Percentiles rank a stretch among this genome's conserved stretches.
These are phyloP conservation scores for Corynascus novoguineensis DNA, from an alignment of 495 filamentous ascomycete genomes.

Conservation along the genomic window DNA sequence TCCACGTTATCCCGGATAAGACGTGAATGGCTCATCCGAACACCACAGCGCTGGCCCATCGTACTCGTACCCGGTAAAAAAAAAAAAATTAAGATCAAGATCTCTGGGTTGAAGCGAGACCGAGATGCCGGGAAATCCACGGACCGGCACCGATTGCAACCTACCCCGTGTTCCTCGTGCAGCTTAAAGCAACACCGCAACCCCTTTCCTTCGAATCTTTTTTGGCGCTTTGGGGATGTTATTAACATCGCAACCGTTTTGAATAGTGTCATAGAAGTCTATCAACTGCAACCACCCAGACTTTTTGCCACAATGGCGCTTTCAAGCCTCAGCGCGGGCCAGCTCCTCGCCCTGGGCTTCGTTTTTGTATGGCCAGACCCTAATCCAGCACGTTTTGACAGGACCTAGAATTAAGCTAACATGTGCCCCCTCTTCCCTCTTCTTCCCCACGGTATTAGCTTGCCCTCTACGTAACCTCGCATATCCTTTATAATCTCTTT, in stretches of 20 bases:
- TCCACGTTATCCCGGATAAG: too few relatives aligned
- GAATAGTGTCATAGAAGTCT: background rate
- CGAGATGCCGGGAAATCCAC: background rate
- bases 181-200: background rate
- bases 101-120: background rate
- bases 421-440: background rate
- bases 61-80: too few relatives aligned
- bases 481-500: slow-evolving; percentile 41
- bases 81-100: background rate
- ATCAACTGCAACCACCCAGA: background rate
- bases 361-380: background rate
- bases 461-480: slow-evolving; percentile 8
- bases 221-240: too few relatives aligned
- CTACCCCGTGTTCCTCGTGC: background rate
- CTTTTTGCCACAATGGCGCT: slow-evolving; percentile 10
- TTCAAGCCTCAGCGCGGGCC: slow-evolving; percentile 2
- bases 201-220: background rate
- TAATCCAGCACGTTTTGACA: background rate
- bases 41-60: too few relatives aligned
- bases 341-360: slow-evolving; percentile 6
- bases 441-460: too few relatives aligned
- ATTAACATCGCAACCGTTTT: background rate
- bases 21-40: too few relatives aligned
- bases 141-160: background rate
- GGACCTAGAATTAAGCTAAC: background rate